A percentile compares a stretch with the other conserved stretches of the same genome.
Conservation (phyloP, 2,329 filamentous ascomycete species). For the Zasmidium angulare region DNA sequence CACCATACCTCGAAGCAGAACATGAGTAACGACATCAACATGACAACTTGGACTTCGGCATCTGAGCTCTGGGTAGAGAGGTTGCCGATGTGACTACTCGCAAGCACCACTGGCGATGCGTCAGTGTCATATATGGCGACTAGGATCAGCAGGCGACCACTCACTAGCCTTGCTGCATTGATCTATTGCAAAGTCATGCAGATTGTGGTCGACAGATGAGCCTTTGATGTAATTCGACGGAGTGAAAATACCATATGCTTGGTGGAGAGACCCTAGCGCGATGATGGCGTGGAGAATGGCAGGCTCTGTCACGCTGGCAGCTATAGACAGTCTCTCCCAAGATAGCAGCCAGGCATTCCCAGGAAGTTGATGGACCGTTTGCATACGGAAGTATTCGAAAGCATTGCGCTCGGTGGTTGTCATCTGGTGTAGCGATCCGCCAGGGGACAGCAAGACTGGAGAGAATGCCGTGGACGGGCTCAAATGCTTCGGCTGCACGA, state of each 20-base stretch:
- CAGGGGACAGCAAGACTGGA: neutral
- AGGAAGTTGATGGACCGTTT: constrained; percentile 1
- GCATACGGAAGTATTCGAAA: constrained; percentile 3
- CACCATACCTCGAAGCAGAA: constrained; percentile 8
- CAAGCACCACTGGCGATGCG: neutral
- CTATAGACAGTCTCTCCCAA: neutral
- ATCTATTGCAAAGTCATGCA: constrained; percentile 3
- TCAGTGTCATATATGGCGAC: neutral
- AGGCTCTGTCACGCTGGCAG: neutral
- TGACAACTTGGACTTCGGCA: constrained; percentile 2
- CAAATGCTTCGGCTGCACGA: neutral
- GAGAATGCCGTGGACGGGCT: neutral
- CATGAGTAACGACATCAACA: constrained; percentile 2
- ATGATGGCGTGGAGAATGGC: constrained; percentile 4
- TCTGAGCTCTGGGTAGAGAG: neutral
- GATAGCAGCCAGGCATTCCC: constrained; percentile 4
- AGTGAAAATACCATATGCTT: neutral
- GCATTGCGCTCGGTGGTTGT: neutral
- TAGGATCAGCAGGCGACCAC: neutral
- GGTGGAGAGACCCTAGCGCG: neutral
- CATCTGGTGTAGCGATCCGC: neutral
- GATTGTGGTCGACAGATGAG: neutral
- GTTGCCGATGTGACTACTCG: neutral
- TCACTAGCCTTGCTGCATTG: constrained; percentile 5
- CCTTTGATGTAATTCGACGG: neutral